These are phyloP conservation scores for Colletotrichum kahawae DNA, from an alignment of 2,329 filamentous ascomycete genomes.

Conservation along the genomic window DNA sequence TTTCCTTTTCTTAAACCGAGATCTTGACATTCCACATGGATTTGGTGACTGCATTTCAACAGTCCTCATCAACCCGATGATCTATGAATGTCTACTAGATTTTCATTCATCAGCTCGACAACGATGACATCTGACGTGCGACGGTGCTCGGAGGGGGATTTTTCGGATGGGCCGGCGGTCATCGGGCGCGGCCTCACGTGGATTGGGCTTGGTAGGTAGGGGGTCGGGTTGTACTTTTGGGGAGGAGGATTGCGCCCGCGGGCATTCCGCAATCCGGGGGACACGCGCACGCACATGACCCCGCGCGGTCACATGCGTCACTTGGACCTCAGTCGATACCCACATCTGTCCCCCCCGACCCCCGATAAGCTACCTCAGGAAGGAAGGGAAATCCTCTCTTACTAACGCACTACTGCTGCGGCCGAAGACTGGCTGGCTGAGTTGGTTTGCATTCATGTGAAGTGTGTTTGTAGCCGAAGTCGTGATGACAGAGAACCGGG, in stretches of 20 bases:
- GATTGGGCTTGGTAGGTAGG: background rate
- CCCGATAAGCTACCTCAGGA: background rate
- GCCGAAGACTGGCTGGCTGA: background rate
- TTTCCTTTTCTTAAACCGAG: background rate
- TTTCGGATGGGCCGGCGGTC: constrained; percentile 3
- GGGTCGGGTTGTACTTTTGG: background rate
- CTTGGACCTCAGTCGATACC: background rate
- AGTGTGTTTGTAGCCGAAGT: background rate
- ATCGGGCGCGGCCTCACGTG: constrained; percentile 4
- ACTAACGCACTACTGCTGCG: background rate
- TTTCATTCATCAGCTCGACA: background rate
- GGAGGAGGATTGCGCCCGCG: background rate
- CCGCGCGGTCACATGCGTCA: constrained; percentile 9
- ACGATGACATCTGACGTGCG: background rate
- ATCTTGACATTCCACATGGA: too few species aligned
- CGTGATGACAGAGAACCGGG: background rate
- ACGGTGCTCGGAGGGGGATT: background rate
- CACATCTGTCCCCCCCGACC: background rate
- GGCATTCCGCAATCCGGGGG: background rate
- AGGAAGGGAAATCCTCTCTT: background rate
- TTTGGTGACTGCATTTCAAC: background rate
- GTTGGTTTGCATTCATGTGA: background rate
- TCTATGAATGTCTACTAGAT: background rate
- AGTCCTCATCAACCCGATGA: background rate
- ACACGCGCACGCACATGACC: background rate